Evolutionary conservation across 1,284 basidiomycete genomes (phyloP), one percentile per base, ranked within the genome.

Genomic region (Ustilago esculenta): DNA sequence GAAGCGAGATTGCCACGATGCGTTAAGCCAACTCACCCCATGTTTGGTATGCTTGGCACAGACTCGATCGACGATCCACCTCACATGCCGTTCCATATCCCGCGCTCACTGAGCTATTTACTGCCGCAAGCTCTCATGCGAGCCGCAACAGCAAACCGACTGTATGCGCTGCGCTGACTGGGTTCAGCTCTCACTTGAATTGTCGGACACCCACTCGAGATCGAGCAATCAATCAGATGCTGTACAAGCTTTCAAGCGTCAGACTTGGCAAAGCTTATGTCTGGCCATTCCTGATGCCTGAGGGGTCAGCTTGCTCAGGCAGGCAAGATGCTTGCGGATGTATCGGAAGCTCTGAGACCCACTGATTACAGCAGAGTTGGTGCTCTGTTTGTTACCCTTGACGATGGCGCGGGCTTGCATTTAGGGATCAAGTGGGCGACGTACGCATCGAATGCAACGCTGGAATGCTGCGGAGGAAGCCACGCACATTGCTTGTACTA

Each of bases 381-480:
- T 34, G 15, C 8, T 10, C 15, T 15, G 30, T 15, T 50, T 41
- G 12, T 18, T 20, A 21, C 32, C 15, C 41, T 45, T 45, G 32
- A 29, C 27, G 41, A 7, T 7, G 27, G 27, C 27, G 27, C 12
- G 27, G 6, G 27, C 27, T 29, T 29, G 27, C 27, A 29, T n/a
- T n/a, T 6, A 29, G 27, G 12, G 27, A 29, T 29, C 7, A 18
- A 33, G 30, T 10, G 42, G 33, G 37, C 34, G 27, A 44, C 42
- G 39, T 33, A 52, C 43, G 57, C 48, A n/a, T n/a, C n/a, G n/a
- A n/a, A 45, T 46, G 48, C 49, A 52, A 53, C 11, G 10, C 32
- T 44, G 50, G 42, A 46, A 48, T 60, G 50, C 57, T 60, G 57
- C 57, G 49, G 30, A 60, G 57, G 46, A 45, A 43, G 39, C 29